Conservation (phyloP, 148 eudicot species). For the Camellia granthamiana region DNA sequence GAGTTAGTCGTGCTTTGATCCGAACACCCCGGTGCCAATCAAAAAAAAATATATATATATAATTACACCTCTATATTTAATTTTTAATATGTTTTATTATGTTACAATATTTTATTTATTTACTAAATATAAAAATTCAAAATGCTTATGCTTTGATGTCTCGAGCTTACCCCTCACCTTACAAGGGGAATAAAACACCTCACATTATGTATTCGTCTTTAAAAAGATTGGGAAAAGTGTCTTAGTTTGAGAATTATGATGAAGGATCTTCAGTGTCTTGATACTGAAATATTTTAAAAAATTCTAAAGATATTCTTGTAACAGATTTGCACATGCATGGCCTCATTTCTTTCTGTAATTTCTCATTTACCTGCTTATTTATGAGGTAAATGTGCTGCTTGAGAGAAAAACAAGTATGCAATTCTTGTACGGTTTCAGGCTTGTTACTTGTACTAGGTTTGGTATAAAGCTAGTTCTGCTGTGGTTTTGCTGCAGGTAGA, state of each 20-base stretch:
- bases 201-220: too few species aligned
- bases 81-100: too few species aligned
- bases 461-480: background rate
- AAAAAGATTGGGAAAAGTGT: background rate
- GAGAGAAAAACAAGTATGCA: background rate
- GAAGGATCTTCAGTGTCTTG: background rate
- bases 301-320: background rate
- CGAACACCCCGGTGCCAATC: too few species aligned
- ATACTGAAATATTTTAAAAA: background rate
- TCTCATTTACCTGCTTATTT: background rate
- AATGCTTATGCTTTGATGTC: too few species aligned
- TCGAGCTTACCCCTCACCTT: too few species aligned
- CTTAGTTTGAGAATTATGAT: background rate
- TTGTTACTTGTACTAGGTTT: background rate
- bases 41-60: too few species aligned
- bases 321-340: background rate
- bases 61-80: too few species aligned
- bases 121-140: too few species aligned
- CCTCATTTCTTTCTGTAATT: background rate
- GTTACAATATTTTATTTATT: too few species aligned
- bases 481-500: constrained; percentile 65
- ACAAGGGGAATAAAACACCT: too few species aligned
- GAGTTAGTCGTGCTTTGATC: too few species aligned
- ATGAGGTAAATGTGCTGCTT: background rate
- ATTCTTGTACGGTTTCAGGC: background rate